Evolutionary conservation across 1,284 basidiomycete species (phyloP).

Genomic region (Grifola frondosa): DNA sequence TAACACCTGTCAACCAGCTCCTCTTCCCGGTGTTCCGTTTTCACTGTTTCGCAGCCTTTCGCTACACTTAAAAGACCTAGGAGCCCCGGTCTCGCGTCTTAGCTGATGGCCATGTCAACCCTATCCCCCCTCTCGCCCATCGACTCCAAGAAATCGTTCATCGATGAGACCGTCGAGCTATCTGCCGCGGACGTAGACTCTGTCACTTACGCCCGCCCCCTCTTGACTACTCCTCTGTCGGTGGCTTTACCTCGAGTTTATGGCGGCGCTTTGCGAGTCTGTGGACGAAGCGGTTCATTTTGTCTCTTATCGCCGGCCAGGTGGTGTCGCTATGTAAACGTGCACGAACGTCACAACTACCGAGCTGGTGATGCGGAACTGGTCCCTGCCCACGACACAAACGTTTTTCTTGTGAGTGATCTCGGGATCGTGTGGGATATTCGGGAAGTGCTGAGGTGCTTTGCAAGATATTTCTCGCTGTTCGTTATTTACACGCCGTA

Average conservation of each 20-base stretch:
- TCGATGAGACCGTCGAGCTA: slow-evolving; percentile 13
- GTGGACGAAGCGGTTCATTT: slow-evolving; percentile 70
- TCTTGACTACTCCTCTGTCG: slow-evolving; percentile 61
- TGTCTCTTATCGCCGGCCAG: slow-evolving; percentile 75
- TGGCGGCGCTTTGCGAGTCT: slow-evolving; percentile 63
- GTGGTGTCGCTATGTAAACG: slow-evolving; percentile 79
- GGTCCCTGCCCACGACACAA: slow-evolving; percentile 78
- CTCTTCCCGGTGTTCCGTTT: too few relatives aligned
- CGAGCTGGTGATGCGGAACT: slow-evolving; percentile 67
- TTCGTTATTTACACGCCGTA: slow-evolving; percentile 80
- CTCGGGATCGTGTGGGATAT: background rate
- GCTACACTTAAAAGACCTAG: too few relatives aligned
- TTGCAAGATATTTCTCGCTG: slow-evolving; percentile 72
- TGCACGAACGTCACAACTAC: slow-evolving; percentile 83
- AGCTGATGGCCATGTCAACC: too few relatives aligned
- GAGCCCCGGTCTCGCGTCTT: too few relatives aligned
- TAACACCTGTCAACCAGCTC: too few relatives aligned
- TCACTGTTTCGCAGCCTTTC: too few relatives aligned
- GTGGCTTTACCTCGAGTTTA: slow-evolving; percentile 51
- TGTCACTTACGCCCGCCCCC: slow-evolving; percentile 37
- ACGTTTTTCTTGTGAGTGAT: slow-evolving; percentile 74
- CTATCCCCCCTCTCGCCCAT: slow-evolving; percentile 3
- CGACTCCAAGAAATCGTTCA: slow-evolving; percentile 16
- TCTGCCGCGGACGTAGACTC: slow-evolving; percentile 3
- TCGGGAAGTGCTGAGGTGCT: background rate